These are phyloP conservation scores for Gymnopus androsaceus DNA, from an alignment of 1,284 basidiomycete species.

Conservation along the genomic window DNA sequence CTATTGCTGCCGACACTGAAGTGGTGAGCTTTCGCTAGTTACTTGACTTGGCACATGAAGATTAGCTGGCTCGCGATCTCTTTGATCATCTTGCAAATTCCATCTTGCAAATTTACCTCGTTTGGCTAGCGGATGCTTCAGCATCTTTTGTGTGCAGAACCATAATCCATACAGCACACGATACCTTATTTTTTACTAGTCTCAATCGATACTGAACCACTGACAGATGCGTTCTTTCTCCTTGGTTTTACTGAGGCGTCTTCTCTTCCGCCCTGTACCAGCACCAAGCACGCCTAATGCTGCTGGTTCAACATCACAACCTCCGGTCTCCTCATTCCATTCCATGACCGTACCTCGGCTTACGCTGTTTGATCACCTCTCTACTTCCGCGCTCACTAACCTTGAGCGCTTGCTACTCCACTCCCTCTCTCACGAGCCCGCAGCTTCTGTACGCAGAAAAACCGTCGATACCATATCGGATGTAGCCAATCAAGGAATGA, in stretches of 20 bases:
- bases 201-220: neutral
- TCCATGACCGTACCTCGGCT: constrained; percentile 32
- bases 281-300: constrained; percentile 25
- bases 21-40: constrained; percentile 49
- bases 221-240: constrained; percentile 79
- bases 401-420: constrained; percentile 73
- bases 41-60: neutral
- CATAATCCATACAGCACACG: too few relatives aligned
- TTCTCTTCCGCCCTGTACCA: constrained; percentile 59
- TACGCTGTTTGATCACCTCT: constrained; percentile 73
- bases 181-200: neutral
- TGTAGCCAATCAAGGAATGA: constrained; percentile 71
- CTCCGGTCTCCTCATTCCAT: constrained; percentile 9
- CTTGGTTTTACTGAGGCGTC: constrained; percentile 71
- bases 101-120: neutral
- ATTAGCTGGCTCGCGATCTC: neutral
- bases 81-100: constrained; percentile 1
- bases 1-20: constrained; percentile 70
- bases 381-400: constrained; percentile 60
- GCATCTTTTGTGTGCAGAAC: too few relatives aligned
- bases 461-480: constrained; percentile 74
- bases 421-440: constrained; percentile 61
- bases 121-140: neutral
- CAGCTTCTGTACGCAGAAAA: constrained; percentile 60
- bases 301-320: constrained; percentile 10